Evolutionary conservation across 768 basidiomycete genomes (phyloP).

Genomic region (Macrolepiota fuliginosa): DNA sequence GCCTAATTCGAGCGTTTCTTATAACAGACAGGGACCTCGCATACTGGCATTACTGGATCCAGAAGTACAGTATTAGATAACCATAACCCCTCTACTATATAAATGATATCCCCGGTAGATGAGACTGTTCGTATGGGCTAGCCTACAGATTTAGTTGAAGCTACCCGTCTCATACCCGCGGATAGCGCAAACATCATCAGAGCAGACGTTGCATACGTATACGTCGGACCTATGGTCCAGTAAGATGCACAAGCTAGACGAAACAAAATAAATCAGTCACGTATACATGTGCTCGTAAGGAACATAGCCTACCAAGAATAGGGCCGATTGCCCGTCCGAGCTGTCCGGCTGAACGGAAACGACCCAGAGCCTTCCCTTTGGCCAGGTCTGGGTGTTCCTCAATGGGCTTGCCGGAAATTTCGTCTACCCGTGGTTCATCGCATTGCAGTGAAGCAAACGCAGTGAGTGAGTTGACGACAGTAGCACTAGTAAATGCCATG

Average conservation of each 20-base stretch:
- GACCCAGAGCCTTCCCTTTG: constrained; percentile 81
- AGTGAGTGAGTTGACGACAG: constrained; percentile 92
- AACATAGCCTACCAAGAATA: constrained; percentile 60
- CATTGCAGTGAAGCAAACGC: constrained; percentile 90
- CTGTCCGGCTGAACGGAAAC: constrained; percentile 91
- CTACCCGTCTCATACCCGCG: constrained; percentile 51
- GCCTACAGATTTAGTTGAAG: constrained; percentile 32
- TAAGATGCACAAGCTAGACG: constrained; percentile 76
- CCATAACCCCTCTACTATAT: constrained; percentile 11
- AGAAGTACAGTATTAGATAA: not conserved
- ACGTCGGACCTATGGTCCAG: constrained; percentile 83
- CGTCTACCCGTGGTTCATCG: constrained; percentile 63
- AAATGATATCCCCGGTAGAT: constrained; percentile 12
- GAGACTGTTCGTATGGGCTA: not conserved
- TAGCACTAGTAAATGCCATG: constrained; percentile 92
- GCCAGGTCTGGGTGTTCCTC: constrained; percentile 66
- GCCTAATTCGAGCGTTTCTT: not conserved
- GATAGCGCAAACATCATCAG: constrained; percentile 64
- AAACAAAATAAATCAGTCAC: constrained; percentile 13
- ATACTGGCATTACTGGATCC: not conserved
- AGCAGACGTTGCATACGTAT: constrained; percentile 68
- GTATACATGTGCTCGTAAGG: not conserved
- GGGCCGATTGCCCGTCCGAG: constrained; percentile 93
- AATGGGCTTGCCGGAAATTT: constrained; percentile 51
- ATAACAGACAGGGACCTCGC: not conserved